Evolutionary conservation across 371 early-diverging fungal genomes (phyloP), one percentile per base, ranked within the genome.

Genomic region (Funneliformis caledonium): DNA sequence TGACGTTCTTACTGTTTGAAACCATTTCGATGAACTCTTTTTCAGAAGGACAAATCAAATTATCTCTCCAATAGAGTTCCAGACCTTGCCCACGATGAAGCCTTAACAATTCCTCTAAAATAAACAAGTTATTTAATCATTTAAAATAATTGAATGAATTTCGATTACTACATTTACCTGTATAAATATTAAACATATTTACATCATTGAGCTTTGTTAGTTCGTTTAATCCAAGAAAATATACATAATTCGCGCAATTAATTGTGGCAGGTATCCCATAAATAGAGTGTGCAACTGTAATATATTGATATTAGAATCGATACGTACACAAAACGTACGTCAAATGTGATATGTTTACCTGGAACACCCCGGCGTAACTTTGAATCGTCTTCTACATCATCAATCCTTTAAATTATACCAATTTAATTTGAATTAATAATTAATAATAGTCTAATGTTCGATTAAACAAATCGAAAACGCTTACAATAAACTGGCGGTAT

Each of bases 301-400:
- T 45, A 31, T 43, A 61, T 59, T 4, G 82, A 67, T 5, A 26
- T 19, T 14, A 47, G 1, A 31, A 72, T 37, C 37, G 9, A 80
- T 11, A 10, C 16, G 61, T 7, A 52, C 33, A 33, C 22, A 50
- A n/a, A 7, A 33, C 1, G 47, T 48, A 6, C 16, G 69, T 77
- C 19, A 31, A 76, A 81, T 26, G 33, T 19, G 9, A 62, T 10
- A 11, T 45, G 33, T 52, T 10, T 82, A 85, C 91, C 88, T 73
- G 99, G 99, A 4, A 93, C 91, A 2, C 98, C 98, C 74, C 98
- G 88, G 65, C 98, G 88, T 70, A 98, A 82, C 31, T 88, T 89
- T 0, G 97, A 97, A 76, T 91, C 93, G 84, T 99, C 99, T 85
- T 99, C 96, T 22, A 99, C 95, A 82, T 99, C 99, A 84, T 98